Evolutionary conservation across 768 basidiomycete genomes (phyloP).

Genomic region (Coprinopsis cinerea): DNA sequence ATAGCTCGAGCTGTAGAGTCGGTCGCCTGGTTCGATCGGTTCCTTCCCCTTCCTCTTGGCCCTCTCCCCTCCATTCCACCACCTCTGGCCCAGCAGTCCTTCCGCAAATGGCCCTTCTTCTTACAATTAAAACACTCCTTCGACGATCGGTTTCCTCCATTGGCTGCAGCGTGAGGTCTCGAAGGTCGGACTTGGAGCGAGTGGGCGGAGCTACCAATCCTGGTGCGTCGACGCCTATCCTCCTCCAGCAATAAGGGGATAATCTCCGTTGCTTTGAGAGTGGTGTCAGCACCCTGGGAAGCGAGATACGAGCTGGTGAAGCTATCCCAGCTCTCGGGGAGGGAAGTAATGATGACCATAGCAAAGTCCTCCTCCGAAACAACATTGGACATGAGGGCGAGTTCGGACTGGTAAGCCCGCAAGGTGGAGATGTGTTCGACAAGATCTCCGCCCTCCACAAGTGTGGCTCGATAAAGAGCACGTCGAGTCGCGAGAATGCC

Average conservation of each 20-base stretch:
- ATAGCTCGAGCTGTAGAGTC: neutral
- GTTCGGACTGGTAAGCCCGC: conserved; percentile 15
- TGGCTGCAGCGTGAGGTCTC: neutral
- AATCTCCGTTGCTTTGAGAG: conserved; percentile 12
- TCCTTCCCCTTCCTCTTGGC: conserved; percentile 13
- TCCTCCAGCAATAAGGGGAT: conserved; percentile 12
- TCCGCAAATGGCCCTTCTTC: conserved; percentile 23
- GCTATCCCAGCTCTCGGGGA: conserved; percentile 20
- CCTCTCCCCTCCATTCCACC: conserved; percentile 32
- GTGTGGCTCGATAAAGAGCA: conserved; percentile 14
- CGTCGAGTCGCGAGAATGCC: conserved; percentile 17
- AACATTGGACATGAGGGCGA: conserved; percentile 15
- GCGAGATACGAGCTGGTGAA: conserved; percentile 18
- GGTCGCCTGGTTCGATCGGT: neutral
- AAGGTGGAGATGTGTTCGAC: conserved; percentile 17
- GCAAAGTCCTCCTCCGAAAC: conserved; percentile 19
- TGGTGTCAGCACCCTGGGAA: conserved; percentile 8
- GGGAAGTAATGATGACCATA: conserved; percentile 19
- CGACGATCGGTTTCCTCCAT: neutral
- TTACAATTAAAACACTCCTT: conserved; percentile 25
- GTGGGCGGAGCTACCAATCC: neutral
- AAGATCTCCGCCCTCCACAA: conserved; percentile 19
- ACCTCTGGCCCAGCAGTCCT: conserved; percentile 32
- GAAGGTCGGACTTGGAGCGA: conserved; percentile 5
- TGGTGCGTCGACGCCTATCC: neutral